Base-by-base conservation (phyloP, 1,139 yeast species). In the Sugiyamaella neomexicana region DNA sequence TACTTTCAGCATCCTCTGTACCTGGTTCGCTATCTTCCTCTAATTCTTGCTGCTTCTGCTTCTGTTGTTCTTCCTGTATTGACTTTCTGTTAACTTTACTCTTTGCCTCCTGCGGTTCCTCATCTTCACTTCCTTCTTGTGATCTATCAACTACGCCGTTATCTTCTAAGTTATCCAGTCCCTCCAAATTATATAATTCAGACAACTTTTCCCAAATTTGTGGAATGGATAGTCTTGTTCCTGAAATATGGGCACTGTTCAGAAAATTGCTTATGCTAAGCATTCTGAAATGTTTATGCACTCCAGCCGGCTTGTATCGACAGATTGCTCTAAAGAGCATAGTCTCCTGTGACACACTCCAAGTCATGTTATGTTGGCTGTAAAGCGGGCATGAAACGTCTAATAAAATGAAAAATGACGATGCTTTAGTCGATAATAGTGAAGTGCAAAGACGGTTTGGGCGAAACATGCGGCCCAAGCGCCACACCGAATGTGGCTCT, bases 311-410 rank as follows among this genome's bases (percentile, higher is more conserved):
- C 65, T 85, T 85, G 70, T 76, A 78, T 59, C 82, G 85, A 60
- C 93, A 83, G 1, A 86, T 75, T 50, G 89, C 81, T 55, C 81
- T 75, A 64, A 86, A 81, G 38, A 88, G 75, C 59, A 76, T 75
- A 49, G 85, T 82, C 66, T 88, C 95, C 58, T 85, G 88, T 50
- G 81, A 83, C 1, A 77, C 67, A 8, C 77, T 70, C 95, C 95
- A 72, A 57, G 20, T 34, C 50, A 46, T 46, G 23, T 12, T 29
- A n/a, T n/a, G n/a, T n/a, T n/a, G n/a, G n/a, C n/a, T n/a, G n/a
- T n/a, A n/a, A n/a, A n/a, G n/a, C n/a, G n/a, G n/a, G n/a, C n/a
- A n/a, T n/a, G n/a, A 9, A 12, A 29, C 34, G n/a, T 12, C 8
- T 29, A 29, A 9, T 29, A 29, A 5, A 29, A 29, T 7, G 34